A percentile compares a stretch with the other conserved stretches of the same genome.
phyloP scores from a whole-genome alignment of 305 asterid genomes.

The Fraxinus sp. region DNA sequence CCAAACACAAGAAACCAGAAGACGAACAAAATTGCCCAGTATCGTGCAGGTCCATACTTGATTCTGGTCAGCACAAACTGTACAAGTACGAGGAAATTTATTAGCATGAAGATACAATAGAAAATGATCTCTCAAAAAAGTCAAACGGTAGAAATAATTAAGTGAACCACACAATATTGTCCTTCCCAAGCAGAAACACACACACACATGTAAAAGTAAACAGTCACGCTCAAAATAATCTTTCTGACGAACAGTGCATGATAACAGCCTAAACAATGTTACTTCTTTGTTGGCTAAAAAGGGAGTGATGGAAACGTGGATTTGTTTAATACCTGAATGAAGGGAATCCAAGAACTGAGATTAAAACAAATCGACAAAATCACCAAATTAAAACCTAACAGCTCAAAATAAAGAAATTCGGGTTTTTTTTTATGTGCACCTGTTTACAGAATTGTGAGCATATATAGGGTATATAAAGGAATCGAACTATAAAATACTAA shows the following conservation, averaged over 20 bases:
- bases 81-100: slow-evolving; percentile 22
- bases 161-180: neutral
- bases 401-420: no score
- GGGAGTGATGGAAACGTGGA: neutral
- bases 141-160: neutral
- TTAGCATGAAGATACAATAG: slow-evolving; percentile 24
- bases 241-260: neutral
- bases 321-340: neutral
- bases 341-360: neutral
- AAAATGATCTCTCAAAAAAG: neutral
- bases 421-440: neutral
- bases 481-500: neutral
- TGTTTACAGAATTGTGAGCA: neutral
- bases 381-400: no score
- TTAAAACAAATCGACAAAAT: neutral
- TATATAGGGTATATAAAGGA: neutral
- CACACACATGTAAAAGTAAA: no score
- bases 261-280: neutral
- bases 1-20: slow-evolving; percentile 96
- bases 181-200: neutral
- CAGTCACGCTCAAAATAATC: neutral
- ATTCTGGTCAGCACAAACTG: slow-evolving; percentile 90
- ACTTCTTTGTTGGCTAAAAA: neutral
- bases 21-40: slow-evolving; percentile 89
- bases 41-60: slow-evolving; percentile 89